phyloP scores from a whole-genome alignment of 2,329 filamentous ascomycete species.

The Tolypocladium endophyticum region DNA sequence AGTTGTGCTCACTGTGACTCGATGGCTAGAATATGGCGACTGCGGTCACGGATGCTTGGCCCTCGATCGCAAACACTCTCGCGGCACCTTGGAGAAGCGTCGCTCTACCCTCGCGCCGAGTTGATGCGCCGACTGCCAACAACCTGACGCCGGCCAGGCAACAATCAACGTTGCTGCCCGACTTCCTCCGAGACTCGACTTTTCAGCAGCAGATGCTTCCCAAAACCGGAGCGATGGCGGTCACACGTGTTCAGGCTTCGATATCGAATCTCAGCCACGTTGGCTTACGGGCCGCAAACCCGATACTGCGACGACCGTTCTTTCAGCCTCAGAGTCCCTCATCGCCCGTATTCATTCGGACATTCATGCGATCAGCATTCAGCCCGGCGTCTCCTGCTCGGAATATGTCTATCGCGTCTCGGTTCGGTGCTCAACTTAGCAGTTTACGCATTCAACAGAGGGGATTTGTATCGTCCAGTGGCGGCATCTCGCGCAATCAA shows the following conservation, averaged over 20 bases:
- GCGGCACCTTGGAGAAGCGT: constrained; percentile 21
- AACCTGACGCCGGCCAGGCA: constrained; percentile 5
- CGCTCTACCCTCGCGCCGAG: constrained; percentile 3
- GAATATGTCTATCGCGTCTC: constrained; percentile 6
- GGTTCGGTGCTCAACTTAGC: not conserved
- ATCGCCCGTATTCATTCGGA: constrained; percentile 11
- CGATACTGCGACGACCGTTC: constrained; percentile 14
- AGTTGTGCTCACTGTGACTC: not conserved
- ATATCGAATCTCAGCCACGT: constrained; percentile 14
- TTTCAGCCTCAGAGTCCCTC: constrained; percentile 10
- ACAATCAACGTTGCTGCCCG: constrained; percentile 11
- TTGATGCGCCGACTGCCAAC: constrained; percentile 3
- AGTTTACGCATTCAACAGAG: constrained; percentile 10
- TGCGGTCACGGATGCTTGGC: constrained; percentile 33
- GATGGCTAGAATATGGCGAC: constrained; percentile 27
- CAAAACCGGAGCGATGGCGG: not conserved
- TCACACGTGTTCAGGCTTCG: constrained; percentile 8
- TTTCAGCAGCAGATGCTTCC: not conserved
- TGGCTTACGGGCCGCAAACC: constrained; percentile 18
- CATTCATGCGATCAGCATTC: constrained; percentile 13
- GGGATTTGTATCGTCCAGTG: constrained; percentile 30
- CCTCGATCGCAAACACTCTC: constrained; percentile 31
- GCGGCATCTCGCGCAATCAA: constrained; percentile 48
- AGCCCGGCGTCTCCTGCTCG: constrained; percentile 10
- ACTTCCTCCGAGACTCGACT: constrained; percentile 15